Conservation (phyloP, 208 protist genomes). For the Blastocrithidia nonstop region DNA sequence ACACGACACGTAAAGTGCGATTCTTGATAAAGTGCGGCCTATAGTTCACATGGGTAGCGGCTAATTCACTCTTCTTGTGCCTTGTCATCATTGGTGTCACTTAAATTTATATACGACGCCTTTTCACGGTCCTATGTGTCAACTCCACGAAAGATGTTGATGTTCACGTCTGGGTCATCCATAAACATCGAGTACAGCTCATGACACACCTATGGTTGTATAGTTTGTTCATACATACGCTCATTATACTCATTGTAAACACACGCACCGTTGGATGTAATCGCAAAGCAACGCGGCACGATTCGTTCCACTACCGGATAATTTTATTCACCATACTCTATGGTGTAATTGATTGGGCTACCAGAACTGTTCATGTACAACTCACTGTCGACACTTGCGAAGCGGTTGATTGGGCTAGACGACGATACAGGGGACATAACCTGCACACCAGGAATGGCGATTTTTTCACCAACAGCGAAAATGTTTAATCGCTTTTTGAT, state of each 20-base stretch:
- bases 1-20: constrained; percentile 26
- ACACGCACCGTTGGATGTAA: constrained; percentile 48
- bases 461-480: constrained; percentile 16
- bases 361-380: no score
- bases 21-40: constrained; percentile 26
- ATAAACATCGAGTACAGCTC: constrained; percentile 28
- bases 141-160: constrained; percentile 34
- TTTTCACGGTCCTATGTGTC: constrained; percentile 10
- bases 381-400: not conserved
- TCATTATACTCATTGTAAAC: constrained; percentile 38
- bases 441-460: constrained; percentile 24
- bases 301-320: constrained; percentile 4
- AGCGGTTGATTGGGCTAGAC: no score
- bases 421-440: constrained; percentile 13
- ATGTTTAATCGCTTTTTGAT: constrained; percentile 42
- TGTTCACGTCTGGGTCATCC: constrained; percentile 33
- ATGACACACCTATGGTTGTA: constrained; percentile 11
- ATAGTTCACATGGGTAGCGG: constrained; percentile 22
- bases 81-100: constrained; percentile 25
- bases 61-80: constrained; percentile 41
- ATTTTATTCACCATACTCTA: not conserved
- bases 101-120: constrained; percentile 24
- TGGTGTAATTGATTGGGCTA: not conserved
- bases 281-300: constrained; percentile 38
- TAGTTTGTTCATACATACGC: constrained; percentile 21